Evolutionary conservation across 1,284 basidiomycete species (phyloP).

Genomic region (Fomitiporia mediterranea): DNA sequence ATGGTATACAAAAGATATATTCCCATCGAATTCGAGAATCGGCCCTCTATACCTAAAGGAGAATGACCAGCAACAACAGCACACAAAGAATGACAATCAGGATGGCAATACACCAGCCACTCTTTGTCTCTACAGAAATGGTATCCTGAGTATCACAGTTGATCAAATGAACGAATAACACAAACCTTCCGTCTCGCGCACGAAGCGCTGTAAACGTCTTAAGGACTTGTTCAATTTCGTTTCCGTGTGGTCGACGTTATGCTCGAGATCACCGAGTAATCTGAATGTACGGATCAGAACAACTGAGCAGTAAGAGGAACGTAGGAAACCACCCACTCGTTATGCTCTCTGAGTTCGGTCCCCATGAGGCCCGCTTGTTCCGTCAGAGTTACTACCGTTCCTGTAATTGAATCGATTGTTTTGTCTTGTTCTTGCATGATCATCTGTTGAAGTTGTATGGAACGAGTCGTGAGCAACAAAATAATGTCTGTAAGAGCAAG

Average conservation of each 20-base stretch:
- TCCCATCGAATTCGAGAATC: too few relatives aligned
- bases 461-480: not conserved
- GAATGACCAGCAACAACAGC: conserved; percentile 46
- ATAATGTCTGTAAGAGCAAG: not conserved
- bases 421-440: conserved; percentile 84
- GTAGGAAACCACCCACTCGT: conserved; percentile 57
- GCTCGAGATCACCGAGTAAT: conserved; percentile 79
- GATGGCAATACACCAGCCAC: conserved; percentile 63
- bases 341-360: conserved; percentile 81
- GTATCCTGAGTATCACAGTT: too few relatives aligned
- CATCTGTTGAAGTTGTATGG: conserved; percentile 44
- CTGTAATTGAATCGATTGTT: conserved; percentile 79
- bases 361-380: conserved; percentile 91
- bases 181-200: conserved; percentile 77
- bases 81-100: conserved; percentile 46
- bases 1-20: too few relatives aligned
- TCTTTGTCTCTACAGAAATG: conserved; percentile 54
- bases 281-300: conserved; percentile 35
- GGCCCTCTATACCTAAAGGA: conserved; percentile 40
- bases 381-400: conserved; percentile 74
- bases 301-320: not conserved
- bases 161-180: not conserved
- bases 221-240: conserved; percentile 67
- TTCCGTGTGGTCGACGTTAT: conserved; percentile 69
- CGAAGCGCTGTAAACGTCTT: conserved; percentile 71